Base-by-base conservation (phyloP, 495 filamentous ascomycete species). In the Amorphotheca resinae region DNA sequence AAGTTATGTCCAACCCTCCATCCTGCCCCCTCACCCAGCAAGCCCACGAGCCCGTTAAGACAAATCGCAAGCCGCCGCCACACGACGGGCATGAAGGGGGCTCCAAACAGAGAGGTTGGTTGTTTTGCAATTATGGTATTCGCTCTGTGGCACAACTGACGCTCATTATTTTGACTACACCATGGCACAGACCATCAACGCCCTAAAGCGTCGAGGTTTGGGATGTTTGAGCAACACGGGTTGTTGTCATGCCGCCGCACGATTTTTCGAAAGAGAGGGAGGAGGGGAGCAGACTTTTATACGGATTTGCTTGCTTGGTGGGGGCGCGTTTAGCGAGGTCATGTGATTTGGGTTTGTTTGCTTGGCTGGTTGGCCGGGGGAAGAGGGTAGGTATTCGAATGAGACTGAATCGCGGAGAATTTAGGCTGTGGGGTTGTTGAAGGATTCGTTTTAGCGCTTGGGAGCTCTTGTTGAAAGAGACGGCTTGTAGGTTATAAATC, bases 151-250 rank as follows among this genome's bases (percentile, higher is more conserved):
- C 37, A 42, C 22, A 30, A 44, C 41, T 49, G 54, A 57, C 54
- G 43, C 54, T 53, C 48, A 38, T 14, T 37, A 39, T 44, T 18
- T 14, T 40, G 12, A 15, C 23, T n/a, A 40, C 54, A 50, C 32
- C 54, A 57, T 52, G 18, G 49, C 28, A 22, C 48, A 36, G 40
- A 38, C 34, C 12, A 11, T 31, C 26, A 21, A 28, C 5, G 5
- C 5, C 25, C 25, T 11, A 28, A 11, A 28, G 25, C 3, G 12
- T 18, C n/a, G 21, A 25, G 31, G 39, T 38, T 20, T 50, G 6
- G 41, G 50, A 39, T 42, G 41, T 41, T 43, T 42, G 48, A 53
- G 54, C 40, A 57, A 57, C 54, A 57, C 54, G 51, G 54, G 39
- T 43, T 41, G 46, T 41, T 7, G 45, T 48, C 42, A 16, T 45